These are phyloP conservation scores for Drechslerella dactyloides DNA, from an alignment of 2,329 filamentous ascomycete species.

Conservation along the genomic window DNA sequence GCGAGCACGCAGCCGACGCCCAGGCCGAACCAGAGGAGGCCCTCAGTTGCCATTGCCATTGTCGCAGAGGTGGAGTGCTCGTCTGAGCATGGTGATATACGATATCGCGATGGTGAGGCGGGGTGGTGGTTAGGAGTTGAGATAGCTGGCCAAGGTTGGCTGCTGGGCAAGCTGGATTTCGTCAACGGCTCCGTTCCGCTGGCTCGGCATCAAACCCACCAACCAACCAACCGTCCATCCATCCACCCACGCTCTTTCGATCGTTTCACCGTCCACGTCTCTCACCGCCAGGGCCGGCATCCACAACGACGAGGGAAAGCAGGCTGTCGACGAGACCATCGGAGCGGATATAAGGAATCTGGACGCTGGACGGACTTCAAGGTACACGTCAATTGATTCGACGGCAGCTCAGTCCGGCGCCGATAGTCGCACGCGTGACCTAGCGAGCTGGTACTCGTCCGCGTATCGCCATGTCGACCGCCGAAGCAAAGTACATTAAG, in stretches of 20 bases:
- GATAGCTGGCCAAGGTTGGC: neutral
- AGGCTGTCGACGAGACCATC: too few species aligned
- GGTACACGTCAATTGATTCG: neutral
- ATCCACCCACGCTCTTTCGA: too few species aligned
- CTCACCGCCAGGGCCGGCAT: too few species aligned
- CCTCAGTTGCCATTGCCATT: conserved; percentile 19
- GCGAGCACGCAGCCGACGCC: conserved; percentile 38
- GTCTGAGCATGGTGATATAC: neutral
- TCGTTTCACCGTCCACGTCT: too few species aligned
- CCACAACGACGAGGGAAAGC: too few species aligned
- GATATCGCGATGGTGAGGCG: conserved; percentile 10
- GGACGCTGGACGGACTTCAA: neutral
- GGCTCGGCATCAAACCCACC: too few species aligned
- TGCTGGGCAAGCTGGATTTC: too few species aligned
- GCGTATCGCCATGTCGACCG: conserved; percentile 28
- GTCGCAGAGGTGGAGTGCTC: neutral
- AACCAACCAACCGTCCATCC: too few species aligned
- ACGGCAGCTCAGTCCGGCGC: neutral
- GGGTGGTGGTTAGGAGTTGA: neutral
- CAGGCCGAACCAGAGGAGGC: conserved; percentile 35
- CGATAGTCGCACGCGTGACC: conserved; percentile 25
- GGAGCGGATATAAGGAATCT: too few species aligned
- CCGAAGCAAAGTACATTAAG: conserved; percentile 50
- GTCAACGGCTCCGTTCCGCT: too few species aligned
- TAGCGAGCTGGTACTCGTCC: neutral